Evolutionary conservation across 305 asterid species (phyloP).

Genomic region (Fraxinus albicans): DNA sequence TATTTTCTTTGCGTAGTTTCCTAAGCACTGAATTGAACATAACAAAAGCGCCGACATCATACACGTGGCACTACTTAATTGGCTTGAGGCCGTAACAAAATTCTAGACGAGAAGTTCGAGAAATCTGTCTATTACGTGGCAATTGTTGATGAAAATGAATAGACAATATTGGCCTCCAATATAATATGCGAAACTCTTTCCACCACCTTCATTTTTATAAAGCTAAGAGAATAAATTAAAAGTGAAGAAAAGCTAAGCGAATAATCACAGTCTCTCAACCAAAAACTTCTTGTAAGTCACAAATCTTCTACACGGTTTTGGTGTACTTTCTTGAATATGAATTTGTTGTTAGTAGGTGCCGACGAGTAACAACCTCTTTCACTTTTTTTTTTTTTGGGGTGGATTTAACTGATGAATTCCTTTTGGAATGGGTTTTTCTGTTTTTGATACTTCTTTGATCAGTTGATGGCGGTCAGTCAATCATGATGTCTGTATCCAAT

Average conservation of each 20-base stretch:
- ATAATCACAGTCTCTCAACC: background rate
- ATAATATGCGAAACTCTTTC: background rate
- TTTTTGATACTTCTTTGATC: background rate
- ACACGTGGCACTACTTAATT: slow-evolving; percentile 4
- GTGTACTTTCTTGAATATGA: background rate
- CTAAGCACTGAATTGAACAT: background rate
- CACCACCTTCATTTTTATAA: background rate
- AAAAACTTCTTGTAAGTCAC: background rate
- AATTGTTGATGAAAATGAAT: slow-evolving; percentile 3
- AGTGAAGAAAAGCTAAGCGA: background rate
- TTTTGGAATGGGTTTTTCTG: background rate
- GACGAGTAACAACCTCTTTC: background rate
- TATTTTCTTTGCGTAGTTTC: background rate
- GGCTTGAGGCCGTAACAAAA: background rate
- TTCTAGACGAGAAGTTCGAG: slow-evolving; percentile 7
- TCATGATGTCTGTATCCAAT: background rate
- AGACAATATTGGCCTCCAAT: slow-evolving; percentile 21
- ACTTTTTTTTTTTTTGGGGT: background rate
- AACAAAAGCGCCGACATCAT: background rate
- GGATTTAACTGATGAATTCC: background rate
- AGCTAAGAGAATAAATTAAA: background rate
- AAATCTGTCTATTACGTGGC: slow-evolving; percentile 4
- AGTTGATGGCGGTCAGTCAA: background rate
- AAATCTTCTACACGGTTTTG: background rate
- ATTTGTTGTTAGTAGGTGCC: background rate